A percentile compares a stretch with the other conserved stretches of the same genome.
These are phyloP conservation scores for Acanthamoeba culbertsoni DNA, from an alignment of 208 protist species.

Conservation along the genomic window DNA sequence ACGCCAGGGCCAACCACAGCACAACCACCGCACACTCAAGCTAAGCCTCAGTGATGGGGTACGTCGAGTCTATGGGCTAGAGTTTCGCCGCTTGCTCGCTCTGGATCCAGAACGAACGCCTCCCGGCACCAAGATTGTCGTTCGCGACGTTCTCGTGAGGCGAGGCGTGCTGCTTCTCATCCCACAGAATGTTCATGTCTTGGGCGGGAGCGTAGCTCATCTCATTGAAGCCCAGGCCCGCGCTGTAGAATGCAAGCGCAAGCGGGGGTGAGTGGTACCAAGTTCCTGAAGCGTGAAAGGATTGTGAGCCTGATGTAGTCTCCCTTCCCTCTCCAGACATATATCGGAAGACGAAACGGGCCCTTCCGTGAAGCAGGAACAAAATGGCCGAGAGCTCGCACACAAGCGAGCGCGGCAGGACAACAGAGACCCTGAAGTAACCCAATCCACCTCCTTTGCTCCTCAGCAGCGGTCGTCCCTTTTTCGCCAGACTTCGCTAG, in stretches of 20 bases:
- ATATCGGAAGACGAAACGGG: too few species aligned
- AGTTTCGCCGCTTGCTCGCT: neutral
- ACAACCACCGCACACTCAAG: slow-evolving; percentile 17
- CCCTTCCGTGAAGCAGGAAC: too few species aligned
- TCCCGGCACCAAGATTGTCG: slow-evolving; percentile 42
- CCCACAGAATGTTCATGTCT: slow-evolving; percentile 9
- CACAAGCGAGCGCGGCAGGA: too few species aligned
- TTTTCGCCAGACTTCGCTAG: too few species aligned
- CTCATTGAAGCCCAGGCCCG: neutral
- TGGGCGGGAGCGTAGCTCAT: slow-evolving; percentile 14
- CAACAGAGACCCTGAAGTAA: too few species aligned
- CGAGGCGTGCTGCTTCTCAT: slow-evolving; percentile 37
- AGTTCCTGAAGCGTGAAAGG: too few species aligned
- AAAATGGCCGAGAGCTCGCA: too few species aligned
- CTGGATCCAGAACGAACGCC: neutral
- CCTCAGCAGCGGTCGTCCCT: too few species aligned
- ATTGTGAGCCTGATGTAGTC: neutral
- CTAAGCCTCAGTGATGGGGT: slow-evolving; percentile 46
- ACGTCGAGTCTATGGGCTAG: neutral
- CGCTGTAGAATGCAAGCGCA: neutral
- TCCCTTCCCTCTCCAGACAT: too few species aligned
- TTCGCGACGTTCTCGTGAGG: slow-evolving; percentile 19
- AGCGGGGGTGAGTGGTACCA: neutral
- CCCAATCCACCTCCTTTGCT: too few species aligned
- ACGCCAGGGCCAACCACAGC: neutral